phyloP scores from a whole-genome alignment of 2,329 filamentous ascomycete genomes.

The Paecilomyces sp. region DNA sequence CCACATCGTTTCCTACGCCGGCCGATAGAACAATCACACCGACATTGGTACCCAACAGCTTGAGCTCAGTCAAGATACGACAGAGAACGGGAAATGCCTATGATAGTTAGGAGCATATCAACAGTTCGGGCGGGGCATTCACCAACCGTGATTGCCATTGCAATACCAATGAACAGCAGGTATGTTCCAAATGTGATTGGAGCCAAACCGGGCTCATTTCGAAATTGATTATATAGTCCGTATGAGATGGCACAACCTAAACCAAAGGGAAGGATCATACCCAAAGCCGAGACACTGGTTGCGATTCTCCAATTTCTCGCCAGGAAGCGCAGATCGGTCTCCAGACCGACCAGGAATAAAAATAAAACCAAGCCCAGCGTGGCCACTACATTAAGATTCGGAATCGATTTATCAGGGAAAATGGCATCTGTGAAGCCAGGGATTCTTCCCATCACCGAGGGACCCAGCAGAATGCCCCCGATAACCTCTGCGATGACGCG shows the following conservation, averaged over 20 bases:
- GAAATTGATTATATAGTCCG: constrained; percentile 71
- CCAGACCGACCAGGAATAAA: constrained; percentile 79
- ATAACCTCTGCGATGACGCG: constrained; percentile 80
- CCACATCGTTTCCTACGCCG: constrained; percentile 87
- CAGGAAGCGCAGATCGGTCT: constrained; percentile 75
- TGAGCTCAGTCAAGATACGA: constrained; percentile 85
- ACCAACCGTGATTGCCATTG: constrained; percentile 77
- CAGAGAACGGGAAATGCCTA: constrained; percentile 81
- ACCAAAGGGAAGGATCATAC: constrained; percentile 77
- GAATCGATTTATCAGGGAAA: constrained; percentile 69
- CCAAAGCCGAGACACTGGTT: constrained; percentile 66
- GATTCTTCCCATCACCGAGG: constrained; percentile 80
- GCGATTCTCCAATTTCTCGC: constrained; percentile 75
- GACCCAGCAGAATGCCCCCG: constrained; percentile 76
- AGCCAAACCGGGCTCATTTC: constrained; percentile 47
- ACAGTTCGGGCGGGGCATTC: background rate
- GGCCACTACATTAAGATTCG: constrained; percentile 67
- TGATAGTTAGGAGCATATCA: constrained; percentile 3
- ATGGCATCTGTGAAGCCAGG: constrained; percentile 70
- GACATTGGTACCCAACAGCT: constrained; percentile 73
- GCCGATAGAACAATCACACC: constrained; percentile 85
- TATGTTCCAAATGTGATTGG: constrained; percentile 56
- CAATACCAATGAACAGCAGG: constrained; percentile 81
- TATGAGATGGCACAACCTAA: constrained; percentile 73
- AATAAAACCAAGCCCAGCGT: constrained; percentile 80